Percentiles rank a stretch among this genome's conserved stretches.
Evolutionary conservation across 148 eudicot species (phyloP).

Genomic region (Simmondsia chinensis): DNA sequence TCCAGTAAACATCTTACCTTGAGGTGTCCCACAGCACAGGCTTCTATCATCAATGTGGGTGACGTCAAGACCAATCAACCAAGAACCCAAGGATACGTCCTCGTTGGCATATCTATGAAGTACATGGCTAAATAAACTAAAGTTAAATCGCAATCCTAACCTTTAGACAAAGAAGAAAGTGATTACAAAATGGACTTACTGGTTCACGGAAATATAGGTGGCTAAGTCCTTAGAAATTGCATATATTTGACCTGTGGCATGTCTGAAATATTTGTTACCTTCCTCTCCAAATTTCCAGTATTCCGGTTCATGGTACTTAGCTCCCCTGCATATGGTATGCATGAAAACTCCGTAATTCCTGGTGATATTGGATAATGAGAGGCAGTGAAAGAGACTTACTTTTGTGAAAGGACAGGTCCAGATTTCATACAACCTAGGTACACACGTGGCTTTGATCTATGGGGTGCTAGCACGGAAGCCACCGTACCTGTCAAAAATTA

Average conservation of each 20-base stretch:
- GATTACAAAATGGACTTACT: constrained; percentile 25
- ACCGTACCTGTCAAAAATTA: constrained; percentile 32
- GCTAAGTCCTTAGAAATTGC: constrained; percentile 75
- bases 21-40: constrained; percentile 67
- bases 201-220: constrained; percentile 46
- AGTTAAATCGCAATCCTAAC: neutral
- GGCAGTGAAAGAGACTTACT: constrained; percentile 22
- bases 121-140: constrained; percentile 22
- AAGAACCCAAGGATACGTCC: constrained; percentile 80
- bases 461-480: constrained; percentile 46
- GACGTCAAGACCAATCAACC: constrained; percentile 81
- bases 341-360: neutral
- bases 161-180: neutral
- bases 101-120: constrained; percentile 75
- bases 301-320: constrained; percentile 76
- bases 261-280: constrained; percentile 74
- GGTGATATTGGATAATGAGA: neutral
- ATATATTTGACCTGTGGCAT: constrained; percentile 80
- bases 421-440: constrained; percentile 87
- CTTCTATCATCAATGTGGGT: constrained; percentile 70
- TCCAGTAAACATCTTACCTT: constrained; percentile 29
- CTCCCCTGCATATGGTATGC: constrained; percentile 30
- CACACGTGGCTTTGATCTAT: constrained; percentile 58
- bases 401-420: constrained; percentile 59
- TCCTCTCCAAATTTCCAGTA: constrained; percentile 82